phyloP scores from a whole-genome alignment of 1,284 basidiomycete genomes.

The Irpex lacteus region DNA sequence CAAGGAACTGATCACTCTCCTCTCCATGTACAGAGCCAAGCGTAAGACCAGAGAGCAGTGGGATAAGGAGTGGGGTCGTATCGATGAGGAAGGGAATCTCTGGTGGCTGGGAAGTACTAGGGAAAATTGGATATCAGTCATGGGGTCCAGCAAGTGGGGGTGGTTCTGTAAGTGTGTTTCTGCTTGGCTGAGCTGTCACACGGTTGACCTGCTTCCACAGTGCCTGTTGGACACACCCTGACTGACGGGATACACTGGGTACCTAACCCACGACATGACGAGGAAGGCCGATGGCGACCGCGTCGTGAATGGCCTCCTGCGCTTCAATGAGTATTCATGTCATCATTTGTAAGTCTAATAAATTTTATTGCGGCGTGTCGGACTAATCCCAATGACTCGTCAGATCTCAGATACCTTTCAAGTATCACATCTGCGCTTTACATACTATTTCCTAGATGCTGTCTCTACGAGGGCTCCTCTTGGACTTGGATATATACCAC shows the following conservation, averaged over 20 bases:
- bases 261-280: constrained; percentile 73
- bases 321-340: constrained; percentile 34
- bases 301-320: constrained; percentile 71
- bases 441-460: no score
- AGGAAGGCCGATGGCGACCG: constrained; percentile 62
- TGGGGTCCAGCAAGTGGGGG: constrained; percentile 61
- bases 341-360: background rate
- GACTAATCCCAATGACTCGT: background rate
- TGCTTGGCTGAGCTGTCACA: background rate
- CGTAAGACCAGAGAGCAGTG: constrained; percentile 46
- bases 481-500: background rate
- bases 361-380: background rate
- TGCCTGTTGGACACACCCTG: constrained; percentile 60
- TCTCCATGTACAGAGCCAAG: constrained; percentile 39
- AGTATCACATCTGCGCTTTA: no score
- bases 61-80: constrained; percentile 76
- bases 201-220: constrained; percentile 34
- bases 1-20: no score
- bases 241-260: constrained; percentile 65
- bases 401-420: no score
- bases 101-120: constrained; percentile 76
- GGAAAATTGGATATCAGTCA: constrained; percentile 72
- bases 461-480: no score
- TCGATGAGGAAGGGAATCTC: constrained; percentile 73
- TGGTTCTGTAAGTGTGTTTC: constrained; percentile 68